These are phyloP conservation scores for Kurtzmaniella natalensis DNA, from an alignment of 1,139 yeast species.

Conservation along the genomic window DNA sequence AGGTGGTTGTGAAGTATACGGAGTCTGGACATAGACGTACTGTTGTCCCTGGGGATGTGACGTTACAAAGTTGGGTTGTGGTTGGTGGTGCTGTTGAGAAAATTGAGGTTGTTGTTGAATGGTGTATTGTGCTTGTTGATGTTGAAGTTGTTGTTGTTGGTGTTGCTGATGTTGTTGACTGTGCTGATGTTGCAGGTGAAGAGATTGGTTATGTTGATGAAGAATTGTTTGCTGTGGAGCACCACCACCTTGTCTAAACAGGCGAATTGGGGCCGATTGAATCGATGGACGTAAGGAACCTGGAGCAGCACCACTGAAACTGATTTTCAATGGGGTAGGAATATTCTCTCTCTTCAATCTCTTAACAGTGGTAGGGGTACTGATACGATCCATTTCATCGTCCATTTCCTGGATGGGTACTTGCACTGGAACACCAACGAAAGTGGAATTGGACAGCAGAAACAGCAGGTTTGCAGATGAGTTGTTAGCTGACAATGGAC, in stretches of 20 bases:
- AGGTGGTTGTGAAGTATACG: conserved; percentile 3
- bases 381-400: conserved; percentile 17
- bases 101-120: conserved; percentile 3
- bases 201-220: neutral
- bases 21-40: conserved; percentile 5
- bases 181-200: conserved; percentile 5
- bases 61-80: conserved; percentile 1
- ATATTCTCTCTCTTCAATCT: conserved; percentile 41
- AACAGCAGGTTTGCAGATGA: conserved; percentile 1
- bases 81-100: conserved; percentile 7
- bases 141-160: conserved; percentile 2
- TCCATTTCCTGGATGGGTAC: neutral
- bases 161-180: conserved; percentile 4
- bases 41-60: conserved; percentile 5
- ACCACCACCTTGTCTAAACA: conserved; percentile 7
- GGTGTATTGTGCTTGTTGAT: too few species aligned
- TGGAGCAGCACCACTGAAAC: conserved; percentile 11
- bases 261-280: conserved; percentile 43
- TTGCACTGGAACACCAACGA: conserved; percentile 1
- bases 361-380: conserved; percentile 24
- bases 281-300: conserved; percentile 23
- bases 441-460: conserved; percentile 1
- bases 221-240: conserved; percentile 1
- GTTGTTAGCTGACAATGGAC: conserved; percentile 4
- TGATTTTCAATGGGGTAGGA: conserved; percentile 42